These are phyloP conservation scores for Cryphonectria naterciae DNA, from an alignment of 2,329 filamentous ascomycete species.

Conservation along the genomic window DNA sequence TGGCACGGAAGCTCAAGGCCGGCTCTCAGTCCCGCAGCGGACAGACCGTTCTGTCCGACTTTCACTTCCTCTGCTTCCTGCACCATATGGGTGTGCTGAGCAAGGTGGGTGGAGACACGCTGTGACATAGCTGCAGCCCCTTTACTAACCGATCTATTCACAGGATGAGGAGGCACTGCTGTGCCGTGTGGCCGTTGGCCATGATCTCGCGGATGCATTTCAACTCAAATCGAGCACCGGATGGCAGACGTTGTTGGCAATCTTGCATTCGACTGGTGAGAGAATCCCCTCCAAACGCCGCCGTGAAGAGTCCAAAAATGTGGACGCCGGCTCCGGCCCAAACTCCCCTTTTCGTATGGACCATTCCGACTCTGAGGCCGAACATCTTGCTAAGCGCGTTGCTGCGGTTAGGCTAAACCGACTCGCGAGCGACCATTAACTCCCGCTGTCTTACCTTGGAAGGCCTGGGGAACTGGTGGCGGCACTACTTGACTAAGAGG, in stretches of 20 bases:
- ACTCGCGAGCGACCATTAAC: constrained; percentile 26
- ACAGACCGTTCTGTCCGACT: constrained; percentile 79
- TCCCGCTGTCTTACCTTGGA: constrained; percentile 6
- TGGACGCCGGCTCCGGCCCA: constrained; percentile 24
- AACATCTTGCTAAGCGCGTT: constrained; percentile 68
- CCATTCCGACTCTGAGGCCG: constrained; percentile 41
- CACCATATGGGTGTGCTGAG: constrained; percentile 79
- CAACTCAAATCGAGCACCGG: constrained; percentile 85
- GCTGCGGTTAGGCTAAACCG: constrained; percentile 66
- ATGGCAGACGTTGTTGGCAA: constrained; percentile 92
- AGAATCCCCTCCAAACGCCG: constrained; percentile 75
- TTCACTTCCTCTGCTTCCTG: constrained; percentile 90
- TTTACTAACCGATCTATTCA: constrained; percentile 14
- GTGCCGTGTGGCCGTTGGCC: constrained; percentile 80
- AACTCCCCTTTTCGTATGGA: constrained; percentile 35
- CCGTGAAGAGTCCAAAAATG: constrained; percentile 42
- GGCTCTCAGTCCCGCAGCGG: constrained; percentile 61
- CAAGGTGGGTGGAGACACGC: constrained; percentile 64
- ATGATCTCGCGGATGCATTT: constrained; percentile 79
- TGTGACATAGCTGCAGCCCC: constrained; percentile 20
- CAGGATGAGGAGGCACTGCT: constrained; percentile 90
- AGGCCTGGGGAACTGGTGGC: not conserved
- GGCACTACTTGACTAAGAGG: not conserved
- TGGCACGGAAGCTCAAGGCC: constrained; percentile 71
- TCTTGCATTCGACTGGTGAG: constrained; percentile 97